Evolutionary conservation across 768 basidiomycete genomes (phyloP).

Genomic region (Heimioporus sp.): DNA sequence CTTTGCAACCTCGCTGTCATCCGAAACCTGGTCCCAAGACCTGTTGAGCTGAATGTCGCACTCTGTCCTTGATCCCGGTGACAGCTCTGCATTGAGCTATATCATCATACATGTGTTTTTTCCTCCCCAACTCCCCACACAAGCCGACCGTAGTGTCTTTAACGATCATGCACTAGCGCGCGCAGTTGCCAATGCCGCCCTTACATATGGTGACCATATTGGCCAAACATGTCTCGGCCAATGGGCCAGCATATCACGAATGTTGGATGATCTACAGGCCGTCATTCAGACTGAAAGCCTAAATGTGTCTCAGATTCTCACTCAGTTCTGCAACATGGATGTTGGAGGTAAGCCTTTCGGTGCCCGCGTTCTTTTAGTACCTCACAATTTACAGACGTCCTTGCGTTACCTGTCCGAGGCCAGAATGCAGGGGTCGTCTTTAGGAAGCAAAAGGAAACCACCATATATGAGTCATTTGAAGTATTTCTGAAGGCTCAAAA

Average conservation of each 20-base stretch:
- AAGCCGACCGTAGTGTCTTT: not conserved
- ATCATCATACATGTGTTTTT: not conserved
- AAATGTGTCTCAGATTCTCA: not conserved
- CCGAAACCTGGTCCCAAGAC: not conserved
- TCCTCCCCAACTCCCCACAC: not conserved
- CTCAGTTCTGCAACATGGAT: not conserved
- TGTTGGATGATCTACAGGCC: not conserved
- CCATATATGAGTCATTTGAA: conserved; percentile 34
- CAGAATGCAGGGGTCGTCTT: conserved; percentile 50
- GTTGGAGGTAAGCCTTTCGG: no score
- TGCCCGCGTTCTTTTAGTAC: not conserved
- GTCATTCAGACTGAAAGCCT: not conserved
- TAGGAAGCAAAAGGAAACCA: conserved; percentile 16
- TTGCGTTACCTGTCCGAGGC: conserved; percentile 36
- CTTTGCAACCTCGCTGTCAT: not conserved
- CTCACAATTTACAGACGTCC: conserved; percentile 29
- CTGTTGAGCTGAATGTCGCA: not conserved
- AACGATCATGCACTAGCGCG: not conserved
- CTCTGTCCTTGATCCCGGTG: not conserved
- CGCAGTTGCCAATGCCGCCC: not conserved
- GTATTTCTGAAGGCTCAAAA: conserved; percentile 32
- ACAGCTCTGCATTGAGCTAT: not conserved
- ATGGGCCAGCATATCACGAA: not conserved
- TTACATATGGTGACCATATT: not conserved
- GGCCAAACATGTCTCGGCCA: not conserved